Evolutionary conservation across 805 yeast genomes (phyloP), one percentile per base, ranked within the genome.

Genomic region (Saturnispora dispora): DNA sequence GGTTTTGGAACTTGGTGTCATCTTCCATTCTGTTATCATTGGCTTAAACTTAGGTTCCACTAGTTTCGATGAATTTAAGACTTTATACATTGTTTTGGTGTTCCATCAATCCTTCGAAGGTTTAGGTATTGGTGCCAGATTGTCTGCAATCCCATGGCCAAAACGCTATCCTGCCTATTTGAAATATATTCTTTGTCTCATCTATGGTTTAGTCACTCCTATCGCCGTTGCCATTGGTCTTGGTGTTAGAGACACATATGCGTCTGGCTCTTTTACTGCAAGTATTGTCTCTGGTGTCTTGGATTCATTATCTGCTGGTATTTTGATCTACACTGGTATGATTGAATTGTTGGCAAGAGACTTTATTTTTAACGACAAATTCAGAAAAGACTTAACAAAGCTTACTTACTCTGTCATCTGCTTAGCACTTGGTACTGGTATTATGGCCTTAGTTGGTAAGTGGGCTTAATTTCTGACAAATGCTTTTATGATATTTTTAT

Each of bases 91-190:
- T 55, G 95, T 75, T 15, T 52, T 75, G 46, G 76, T 81, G 10
- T 79, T 78, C 73, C 88, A 86, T 64, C 95, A 86, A 67, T 72
- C 81, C 70, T 85, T 86, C 62, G 95, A 86, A 69, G 95, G 95
- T 47, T 71, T 86, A 47, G 95, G 93, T 55, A 72, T 86, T 58
- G 93, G 93, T 37, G 75, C 89, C 3, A 77, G 95, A 64, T 71
- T 84, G 36, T 81, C 86, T 1, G 75, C 73, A 17, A 69, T 77
- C 1, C 61, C 63, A 42, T 71, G 75, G 75, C 74, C 75, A 18
- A 15, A 18, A 49, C 55, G 40, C 45, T 50, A 41, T 59, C 55
- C 56, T 5, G 53, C 56, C 37, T 51, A 48, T 20, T 62, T 60
- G 57, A 70, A 73, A 58, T 69, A 61, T 53, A 71, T 79, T 1